Conservation (phyloP, 371 early-diverging fungal genomes). For the Actinomortierella wolfii region DNA sequence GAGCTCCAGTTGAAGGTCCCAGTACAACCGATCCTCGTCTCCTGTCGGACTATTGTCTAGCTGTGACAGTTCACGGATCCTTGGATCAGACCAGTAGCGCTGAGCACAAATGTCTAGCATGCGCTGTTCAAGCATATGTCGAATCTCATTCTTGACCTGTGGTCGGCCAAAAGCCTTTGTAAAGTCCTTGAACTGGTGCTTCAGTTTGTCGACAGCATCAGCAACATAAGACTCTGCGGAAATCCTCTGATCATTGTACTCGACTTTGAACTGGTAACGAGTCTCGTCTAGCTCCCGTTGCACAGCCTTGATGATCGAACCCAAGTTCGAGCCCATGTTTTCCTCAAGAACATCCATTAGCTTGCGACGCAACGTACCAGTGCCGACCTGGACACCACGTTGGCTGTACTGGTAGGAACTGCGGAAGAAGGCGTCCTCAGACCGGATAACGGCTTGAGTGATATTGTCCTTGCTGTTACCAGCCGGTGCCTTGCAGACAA, state of each 20-base stretch:
- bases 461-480: slow-evolving; percentile 54
- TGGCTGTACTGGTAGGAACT: slow-evolving; percentile 65
- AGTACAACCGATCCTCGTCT: slow-evolving; percentile 63
- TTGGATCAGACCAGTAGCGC: slow-evolving; percentile 90
- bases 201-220: slow-evolving; percentile 90
- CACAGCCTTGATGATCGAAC: slow-evolving; percentile 85
- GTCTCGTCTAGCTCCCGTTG: slow-evolving; percentile 93
- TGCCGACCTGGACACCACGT: slow-evolving; percentile 80
- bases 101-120: slow-evolving; percentile 91
- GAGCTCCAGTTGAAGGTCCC: slow-evolving; percentile 84
- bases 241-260: slow-evolving; percentile 94
- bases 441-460: slow-evolving; percentile 68
- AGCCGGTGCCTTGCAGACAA: slow-evolving; percentile 81
- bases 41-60: slow-evolving; percentile 50
- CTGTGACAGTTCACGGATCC: slow-evolving; percentile 69
- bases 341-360: slow-evolving; percentile 91
- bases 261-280: slow-evolving; percentile 96
- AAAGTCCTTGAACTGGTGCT: slow-evolving; percentile 92
- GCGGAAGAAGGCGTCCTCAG: slow-evolving; percentile 75
- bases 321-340: slow-evolving; percentile 87
- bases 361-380: slow-evolving; percentile 77
- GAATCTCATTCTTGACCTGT: slow-evolving; percentile 88
- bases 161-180: slow-evolving; percentile 87
- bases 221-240: slow-evolving; percentile 96
- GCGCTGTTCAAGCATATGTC: slow-evolving; percentile 86